A percentile compares a stretch with the other conserved stretches of the same genome.
Conservation (phyloP, 306 rosid genomes). For the Corylus avellana region DNA sequence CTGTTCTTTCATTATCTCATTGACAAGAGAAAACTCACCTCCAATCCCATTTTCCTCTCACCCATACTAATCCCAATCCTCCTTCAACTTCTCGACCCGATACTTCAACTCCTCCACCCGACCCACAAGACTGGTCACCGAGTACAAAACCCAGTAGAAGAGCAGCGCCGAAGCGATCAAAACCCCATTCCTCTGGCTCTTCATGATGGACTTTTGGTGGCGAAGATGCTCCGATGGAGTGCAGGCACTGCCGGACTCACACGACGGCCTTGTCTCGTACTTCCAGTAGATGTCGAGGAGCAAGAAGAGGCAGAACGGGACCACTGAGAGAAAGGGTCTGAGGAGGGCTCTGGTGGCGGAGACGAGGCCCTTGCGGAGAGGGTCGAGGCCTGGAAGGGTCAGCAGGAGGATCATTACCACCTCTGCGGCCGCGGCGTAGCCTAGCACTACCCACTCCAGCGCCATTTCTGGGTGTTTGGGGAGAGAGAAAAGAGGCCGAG, state of each 20-base stretch:
- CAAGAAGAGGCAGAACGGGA: conserved; percentile 16
- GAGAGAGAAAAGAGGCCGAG: neutral
- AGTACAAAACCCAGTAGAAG: conserved; percentile 10
- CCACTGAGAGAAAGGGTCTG: conserved; percentile 8
- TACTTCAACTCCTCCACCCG: conserved; percentile 9
- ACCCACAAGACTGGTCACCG: conserved; percentile 11
- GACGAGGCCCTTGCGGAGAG: conserved; percentile 16
- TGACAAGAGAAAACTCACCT: neutral
- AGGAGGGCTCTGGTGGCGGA: neutral
- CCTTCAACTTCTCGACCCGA: neutral
- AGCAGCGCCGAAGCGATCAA: conserved; percentile 17
- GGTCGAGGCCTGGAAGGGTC: conserved; percentile 16
- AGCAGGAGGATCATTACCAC: conserved; percentile 14
- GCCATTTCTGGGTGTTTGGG: neutral
- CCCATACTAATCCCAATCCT: neutral
- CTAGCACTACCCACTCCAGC: conserved; percentile 18
- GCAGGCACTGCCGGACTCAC: neutral
- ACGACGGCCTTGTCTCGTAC: conserved; percentile 15
- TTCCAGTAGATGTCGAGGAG: conserved; percentile 19
- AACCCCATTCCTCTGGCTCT: conserved; percentile 21
- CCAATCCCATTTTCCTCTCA: neutral
- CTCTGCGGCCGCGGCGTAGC: conserved; percentile 21
- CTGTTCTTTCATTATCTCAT: too few species aligned
- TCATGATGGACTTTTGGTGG: conserved; percentile 10
- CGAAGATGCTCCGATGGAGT: conserved; percentile 1